phyloP scores from a whole-genome alignment of 768 basidiomycete genomes.

The Mrakia gelida region DNA sequence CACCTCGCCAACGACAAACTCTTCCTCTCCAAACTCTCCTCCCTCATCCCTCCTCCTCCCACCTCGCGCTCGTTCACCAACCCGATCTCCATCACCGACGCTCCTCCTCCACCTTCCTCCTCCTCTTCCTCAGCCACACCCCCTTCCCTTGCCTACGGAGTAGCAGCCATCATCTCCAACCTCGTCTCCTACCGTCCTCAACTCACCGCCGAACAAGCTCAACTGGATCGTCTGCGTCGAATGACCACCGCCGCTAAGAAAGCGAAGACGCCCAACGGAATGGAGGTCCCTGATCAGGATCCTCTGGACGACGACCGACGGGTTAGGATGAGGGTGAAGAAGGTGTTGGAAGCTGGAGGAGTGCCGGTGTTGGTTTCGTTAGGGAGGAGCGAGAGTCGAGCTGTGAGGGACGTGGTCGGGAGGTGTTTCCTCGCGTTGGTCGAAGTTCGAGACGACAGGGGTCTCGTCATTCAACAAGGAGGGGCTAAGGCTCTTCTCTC shows the following conservation, averaged over 20 bases:
- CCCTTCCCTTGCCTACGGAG: conserved; percentile 64
- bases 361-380: conserved; percentile 60
- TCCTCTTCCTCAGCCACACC: conserved; percentile 33
- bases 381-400: conserved; percentile 60
- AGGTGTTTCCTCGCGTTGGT: conserved; percentile 65
- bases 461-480: conserved; percentile 69
- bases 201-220: conserved; percentile 72
- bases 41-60: conserved; percentile 16
- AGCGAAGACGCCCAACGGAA: conserved; percentile 28
- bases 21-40: conserved; percentile 50
- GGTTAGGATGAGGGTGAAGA: conserved; percentile 60
- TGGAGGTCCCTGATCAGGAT: conserved; percentile 38
- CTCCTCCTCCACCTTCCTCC: conserved; percentile 33
- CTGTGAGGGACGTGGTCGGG: conserved; percentile 58
- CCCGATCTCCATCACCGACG: conserved; percentile 46
- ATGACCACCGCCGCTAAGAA: conserved; percentile 57
- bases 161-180: conserved; percentile 70
- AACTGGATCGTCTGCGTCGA: conserved; percentile 69
- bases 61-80: conserved; percentile 57
- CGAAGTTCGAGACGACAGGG: conserved; percentile 72
- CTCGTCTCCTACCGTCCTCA: conserved; percentile 65
- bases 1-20: conserved; percentile 53
- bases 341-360: conserved; percentile 59
- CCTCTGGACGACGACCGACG: conserved; percentile 61
- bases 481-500: conserved; percentile 54